These are phyloP conservation scores for Penicillium sp. DNA, from an alignment of 2,329 filamentous ascomycete species.

Conservation along the genomic window DNA sequence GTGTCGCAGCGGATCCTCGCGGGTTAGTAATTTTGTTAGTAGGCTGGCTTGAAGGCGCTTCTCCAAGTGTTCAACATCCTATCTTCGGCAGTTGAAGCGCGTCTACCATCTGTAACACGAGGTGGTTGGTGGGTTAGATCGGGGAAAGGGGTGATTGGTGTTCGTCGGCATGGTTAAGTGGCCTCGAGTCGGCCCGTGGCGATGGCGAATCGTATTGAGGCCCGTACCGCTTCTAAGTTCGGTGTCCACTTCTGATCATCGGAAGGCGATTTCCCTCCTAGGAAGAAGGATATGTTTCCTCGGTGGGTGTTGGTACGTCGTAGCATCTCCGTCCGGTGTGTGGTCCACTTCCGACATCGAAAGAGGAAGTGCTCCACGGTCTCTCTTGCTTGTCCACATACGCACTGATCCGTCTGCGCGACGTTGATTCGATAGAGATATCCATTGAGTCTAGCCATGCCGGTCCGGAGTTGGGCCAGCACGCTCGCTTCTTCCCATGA, in stretches of 20 bases:
- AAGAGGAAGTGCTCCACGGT: conserved; percentile 10
- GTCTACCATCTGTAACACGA: conserved; percentile 29
- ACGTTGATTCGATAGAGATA: conserved; percentile 5
- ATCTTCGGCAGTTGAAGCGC: conserved; percentile 36
- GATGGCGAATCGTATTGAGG: too few relatives aligned
- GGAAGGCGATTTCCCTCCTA: neutral
- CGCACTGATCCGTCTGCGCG: conserved; percentile 10
- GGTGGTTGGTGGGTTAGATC: conserved; percentile 23
- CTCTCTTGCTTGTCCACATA: conserved; percentile 15
- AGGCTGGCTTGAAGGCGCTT: too few relatives aligned
- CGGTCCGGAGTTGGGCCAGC: conserved; percentile 29
- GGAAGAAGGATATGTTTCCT: conserved; percentile 28
- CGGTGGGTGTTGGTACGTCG: conserved; percentile 22
- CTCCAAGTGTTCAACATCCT: conserved; percentile 38
- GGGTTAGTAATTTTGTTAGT: too few relatives aligned
- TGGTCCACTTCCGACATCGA: conserved; percentile 21
- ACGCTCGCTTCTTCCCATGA: conserved; percentile 31
- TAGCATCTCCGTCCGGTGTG: conserved; percentile 24
- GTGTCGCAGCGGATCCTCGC: too few relatives aligned
- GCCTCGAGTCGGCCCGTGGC: too few relatives aligned
- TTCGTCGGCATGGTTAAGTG: too few relatives aligned
- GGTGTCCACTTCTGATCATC: too few relatives aligned
- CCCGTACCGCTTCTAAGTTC: too few relatives aligned
- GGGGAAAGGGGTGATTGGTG: neutral
- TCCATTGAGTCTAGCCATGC: conserved; percentile 27